A percentile compares a stretch with the other conserved stretches of the same genome.
phyloP scores from a whole-genome alignment of 164 flowering plant genomes.

The Vitis labrusca region DNA sequence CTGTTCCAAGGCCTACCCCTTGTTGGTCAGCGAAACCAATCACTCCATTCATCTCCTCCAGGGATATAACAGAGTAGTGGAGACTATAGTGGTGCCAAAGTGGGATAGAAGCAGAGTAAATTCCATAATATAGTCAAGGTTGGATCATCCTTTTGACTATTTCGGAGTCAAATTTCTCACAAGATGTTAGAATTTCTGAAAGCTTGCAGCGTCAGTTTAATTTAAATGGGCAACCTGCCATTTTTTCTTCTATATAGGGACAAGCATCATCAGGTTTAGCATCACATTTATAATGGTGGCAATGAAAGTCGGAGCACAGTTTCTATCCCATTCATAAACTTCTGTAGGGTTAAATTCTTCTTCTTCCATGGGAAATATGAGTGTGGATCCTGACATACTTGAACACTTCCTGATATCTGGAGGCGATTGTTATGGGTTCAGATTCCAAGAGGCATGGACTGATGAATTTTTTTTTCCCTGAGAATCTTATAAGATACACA shows the following conservation, averaged over 20 bases:
- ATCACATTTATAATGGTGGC: conserved; percentile 20
- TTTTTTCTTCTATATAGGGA: conserved; percentile 27
- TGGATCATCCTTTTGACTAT: conserved; percentile 26
- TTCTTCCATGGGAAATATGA: conserved; percentile 25
- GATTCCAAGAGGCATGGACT: conserved; percentile 31
- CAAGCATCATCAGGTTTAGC: conserved; percentile 35
- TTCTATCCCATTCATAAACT: conserved; percentile 24
- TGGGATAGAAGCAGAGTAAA: conserved; percentile 53
- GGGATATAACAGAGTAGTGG: conserved; percentile 43
- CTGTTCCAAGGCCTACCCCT: conserved; percentile 56
- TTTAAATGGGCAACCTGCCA: conserved; percentile 33
- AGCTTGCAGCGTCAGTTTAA: conserved; percentile 18
- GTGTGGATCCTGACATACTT: conserved; percentile 24
- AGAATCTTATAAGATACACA: conserved; percentile 22
- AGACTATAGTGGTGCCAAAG: conserved; percentile 43
- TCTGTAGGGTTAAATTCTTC: conserved; percentile 27
- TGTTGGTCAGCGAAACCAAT: conserved; percentile 40
- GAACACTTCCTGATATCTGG: conserved; percentile 36
- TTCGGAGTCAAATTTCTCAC: conserved; percentile 23
- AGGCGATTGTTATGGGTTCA: conserved; percentile 30
- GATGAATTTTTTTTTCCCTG: conserved; percentile 29
- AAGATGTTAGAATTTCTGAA: conserved; percentile 28
- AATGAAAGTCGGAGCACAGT: conserved; percentile 25
- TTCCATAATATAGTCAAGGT: conserved; percentile 82
- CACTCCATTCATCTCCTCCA: conserved; percentile 43